These are phyloP conservation scores for Scedosporium aurantiacum DNA, from an alignment of 2,329 filamentous ascomycete species.

Conservation along the genomic window DNA sequence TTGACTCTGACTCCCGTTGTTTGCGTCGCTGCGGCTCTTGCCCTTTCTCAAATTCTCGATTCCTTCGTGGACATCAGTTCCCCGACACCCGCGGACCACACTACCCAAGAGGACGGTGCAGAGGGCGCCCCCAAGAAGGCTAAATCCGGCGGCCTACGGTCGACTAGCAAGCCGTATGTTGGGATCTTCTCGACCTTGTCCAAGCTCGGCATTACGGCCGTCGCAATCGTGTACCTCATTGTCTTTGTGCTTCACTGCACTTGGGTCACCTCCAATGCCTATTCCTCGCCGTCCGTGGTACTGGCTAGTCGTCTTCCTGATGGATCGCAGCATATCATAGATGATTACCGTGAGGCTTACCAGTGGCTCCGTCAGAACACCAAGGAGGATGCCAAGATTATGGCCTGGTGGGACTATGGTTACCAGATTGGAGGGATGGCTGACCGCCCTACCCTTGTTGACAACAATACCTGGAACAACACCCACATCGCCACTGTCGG, in stretches of 20 bases:
- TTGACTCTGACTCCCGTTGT: slow-evolving; percentile 93
- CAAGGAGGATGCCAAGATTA: slow-evolving; percentile 86
- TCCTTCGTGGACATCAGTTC: slow-evolving; percentile 62
- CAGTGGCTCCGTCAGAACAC: slow-evolving; percentile 99
- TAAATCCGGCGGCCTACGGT: slow-evolving; percentile 49
- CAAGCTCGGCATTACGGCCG: slow-evolving; percentile 64
- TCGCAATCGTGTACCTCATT: slow-evolving; percentile 68
- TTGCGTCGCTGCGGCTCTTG: slow-evolving; percentile 85
- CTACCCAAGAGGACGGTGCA: slow-evolving; percentile 23
- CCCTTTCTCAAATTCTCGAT: slow-evolving; percentile 78
- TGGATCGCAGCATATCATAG: slow-evolving; percentile 95
- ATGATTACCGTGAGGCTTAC: slow-evolving; percentile 98
- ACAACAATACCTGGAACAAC: slow-evolving; percentile 99
- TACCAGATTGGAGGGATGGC: slow-evolving; percentile 99
- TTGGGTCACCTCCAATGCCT: slow-evolving; percentile 98
- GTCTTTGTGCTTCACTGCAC: slow-evolving; percentile 97
- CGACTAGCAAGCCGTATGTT: slow-evolving; percentile 60
- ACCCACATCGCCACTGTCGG: slow-evolving; percentile 98
- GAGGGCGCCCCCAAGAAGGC: slow-evolving; percentile 46
- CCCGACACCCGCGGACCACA: slow-evolving; percentile 41
- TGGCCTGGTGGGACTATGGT: slow-evolving; percentile 99
- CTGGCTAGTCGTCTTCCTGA: slow-evolving; percentile 86
- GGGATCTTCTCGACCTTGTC: slow-evolving; percentile 76
- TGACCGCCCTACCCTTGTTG: slow-evolving; percentile 88
- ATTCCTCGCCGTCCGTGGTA: slow-evolving; percentile 95